phyloP scores from a whole-genome alignment of 1,284 basidiomycete genomes.

The Cutaneotrichosporon spelunceum region DNA sequence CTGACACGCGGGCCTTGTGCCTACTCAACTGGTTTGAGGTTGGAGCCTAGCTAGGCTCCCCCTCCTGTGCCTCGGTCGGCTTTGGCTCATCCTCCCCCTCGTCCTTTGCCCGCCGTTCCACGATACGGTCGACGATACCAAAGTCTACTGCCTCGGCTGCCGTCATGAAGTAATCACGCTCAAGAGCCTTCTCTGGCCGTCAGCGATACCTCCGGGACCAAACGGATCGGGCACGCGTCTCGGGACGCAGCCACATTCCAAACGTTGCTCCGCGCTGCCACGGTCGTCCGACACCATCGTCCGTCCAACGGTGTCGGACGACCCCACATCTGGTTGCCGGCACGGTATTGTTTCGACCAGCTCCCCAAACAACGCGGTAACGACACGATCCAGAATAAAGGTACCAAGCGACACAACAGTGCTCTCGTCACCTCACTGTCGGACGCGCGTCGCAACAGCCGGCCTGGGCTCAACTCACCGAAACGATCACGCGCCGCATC shows the following conservation, averaged over 20 bases:
- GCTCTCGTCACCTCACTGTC: background rate
- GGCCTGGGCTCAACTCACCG: conserved; percentile 61
- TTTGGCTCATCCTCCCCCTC: conserved; percentile 18
- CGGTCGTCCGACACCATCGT: background rate
- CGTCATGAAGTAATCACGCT: conserved; percentile 92
- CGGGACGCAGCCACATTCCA: background rate
- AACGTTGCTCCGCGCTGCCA: background rate
- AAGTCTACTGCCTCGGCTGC: conserved; percentile 81
- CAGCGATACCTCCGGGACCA: background rate
- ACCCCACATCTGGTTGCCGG: background rate
- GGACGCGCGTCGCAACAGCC: background rate
- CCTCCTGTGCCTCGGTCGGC: conserved; percentile 1
- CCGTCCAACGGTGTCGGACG: background rate
- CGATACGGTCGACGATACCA: conserved; percentile 84
- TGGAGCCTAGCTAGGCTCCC: background rate
- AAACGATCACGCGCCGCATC: conserved; percentile 69
- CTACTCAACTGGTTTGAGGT: background rate
- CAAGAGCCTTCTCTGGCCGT: conserved; percentile 67
- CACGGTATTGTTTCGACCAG: background rate
- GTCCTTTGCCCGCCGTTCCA: conserved; percentile 56
- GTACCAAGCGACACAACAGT: background rate
- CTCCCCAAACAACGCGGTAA: background rate
- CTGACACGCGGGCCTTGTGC: background rate
- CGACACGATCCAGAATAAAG: background rate
- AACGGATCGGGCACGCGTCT: background rate